phyloP scores from a whole-genome alignment of 306 rosid species.

The Comarum palustre region DNA sequence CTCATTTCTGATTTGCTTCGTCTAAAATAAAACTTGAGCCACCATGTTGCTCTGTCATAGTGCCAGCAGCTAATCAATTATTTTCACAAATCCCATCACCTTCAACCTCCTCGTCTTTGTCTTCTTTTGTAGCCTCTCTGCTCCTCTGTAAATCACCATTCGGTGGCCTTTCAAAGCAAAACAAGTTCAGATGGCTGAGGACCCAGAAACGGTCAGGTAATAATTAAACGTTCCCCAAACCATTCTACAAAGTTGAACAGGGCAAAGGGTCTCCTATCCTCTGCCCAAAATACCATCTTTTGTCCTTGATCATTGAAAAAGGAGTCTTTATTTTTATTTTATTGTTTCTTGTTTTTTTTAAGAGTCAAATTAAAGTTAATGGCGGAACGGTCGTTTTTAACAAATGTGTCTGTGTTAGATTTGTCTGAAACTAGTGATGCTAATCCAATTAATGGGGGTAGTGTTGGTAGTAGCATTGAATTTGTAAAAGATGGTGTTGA shows the following conservation, averaged over 20 bases:
- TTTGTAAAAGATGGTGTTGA: conserved; percentile 19
- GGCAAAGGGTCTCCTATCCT: conserved; percentile 24
- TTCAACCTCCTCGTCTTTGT: conserved; percentile 22
- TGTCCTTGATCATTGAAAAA: conserved; percentile 17
- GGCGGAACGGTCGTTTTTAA: conserved; percentile 58
- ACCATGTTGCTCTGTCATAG: neutral
- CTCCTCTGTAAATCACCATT: conserved; percentile 5
- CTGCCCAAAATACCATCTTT: conserved; percentile 14
- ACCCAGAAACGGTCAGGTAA: conserved; percentile 35
- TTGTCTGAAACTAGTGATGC: conserved; percentile 37
- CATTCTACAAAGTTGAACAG: conserved; percentile 16
- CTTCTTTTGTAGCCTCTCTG: conserved; percentile 9
- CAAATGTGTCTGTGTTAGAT: conserved; percentile 50
- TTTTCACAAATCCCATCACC: neutral
- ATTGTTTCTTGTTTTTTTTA: neutral
- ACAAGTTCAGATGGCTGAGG: neutral
- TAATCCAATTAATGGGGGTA: conserved; percentile 30
- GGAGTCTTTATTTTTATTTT: neutral
- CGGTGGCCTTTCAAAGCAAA: conserved; percentile 23
- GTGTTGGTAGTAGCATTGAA: conserved; percentile 14
- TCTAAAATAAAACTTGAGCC: neutral
- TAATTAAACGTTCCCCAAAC: neutral
- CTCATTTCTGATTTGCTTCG: neutral
- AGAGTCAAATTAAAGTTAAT: conserved; percentile 43
- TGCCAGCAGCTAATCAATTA: conserved; percentile 2